Percentiles rank a stretch among this genome's conserved stretches.
Conservation (phyloP, 2,329 filamentous ascomycete species). For the Plenodomus biglobosus region DNA sequence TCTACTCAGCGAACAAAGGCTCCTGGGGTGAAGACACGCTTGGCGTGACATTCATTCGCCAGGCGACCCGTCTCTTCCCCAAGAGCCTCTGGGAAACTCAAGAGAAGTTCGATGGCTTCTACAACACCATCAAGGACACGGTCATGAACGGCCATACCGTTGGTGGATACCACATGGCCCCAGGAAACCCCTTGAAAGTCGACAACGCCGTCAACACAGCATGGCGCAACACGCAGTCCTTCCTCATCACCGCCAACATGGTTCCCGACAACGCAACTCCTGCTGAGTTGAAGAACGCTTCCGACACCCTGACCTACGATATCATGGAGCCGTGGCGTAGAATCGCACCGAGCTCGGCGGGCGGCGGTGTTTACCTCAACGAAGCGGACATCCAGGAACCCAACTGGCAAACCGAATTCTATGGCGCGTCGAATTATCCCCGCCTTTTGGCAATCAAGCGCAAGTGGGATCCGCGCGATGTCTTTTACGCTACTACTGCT, state of each 20-base stretch:
- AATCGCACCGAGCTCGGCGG: conserved; percentile 20
- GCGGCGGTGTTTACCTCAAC: conserved; percentile 31
- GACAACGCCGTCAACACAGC: conserved; percentile 32
- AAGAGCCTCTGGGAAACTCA: conserved; percentile 19
- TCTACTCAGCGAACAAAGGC: conserved; percentile 20
- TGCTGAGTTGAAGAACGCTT: conserved; percentile 10
- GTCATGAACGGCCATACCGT: conserved; percentile 17
- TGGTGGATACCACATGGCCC: conserved; percentile 25
- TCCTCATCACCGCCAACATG: conserved; percentile 26
- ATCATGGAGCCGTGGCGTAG: conserved; percentile 20
- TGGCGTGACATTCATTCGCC: conserved; percentile 27
- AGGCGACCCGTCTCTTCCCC: conserved; percentile 20
- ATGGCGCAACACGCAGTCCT: conserved; percentile 26
- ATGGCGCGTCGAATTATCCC: conserved; percentile 29
- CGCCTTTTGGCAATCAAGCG: conserved; percentile 28
- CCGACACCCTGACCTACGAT: conserved; percentile 16
- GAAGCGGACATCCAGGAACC: conserved; percentile 32
- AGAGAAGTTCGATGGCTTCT: conserved; percentile 16
- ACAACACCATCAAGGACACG: conserved; percentile 15
- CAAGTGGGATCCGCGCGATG: conserved; percentile 26
- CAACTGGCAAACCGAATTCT: conserved; percentile 32
- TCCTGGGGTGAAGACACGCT: conserved; percentile 30
- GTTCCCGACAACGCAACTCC: conserved; percentile 15
- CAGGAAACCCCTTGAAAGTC: conserved; percentile 14
- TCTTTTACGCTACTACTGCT: conserved; percentile 30